Evolutionary conservation across 1,139 yeast species (phyloP), one percentile per base, ranked within the genome.

Genomic region (Hyphopichia buzzinii): DNA sequence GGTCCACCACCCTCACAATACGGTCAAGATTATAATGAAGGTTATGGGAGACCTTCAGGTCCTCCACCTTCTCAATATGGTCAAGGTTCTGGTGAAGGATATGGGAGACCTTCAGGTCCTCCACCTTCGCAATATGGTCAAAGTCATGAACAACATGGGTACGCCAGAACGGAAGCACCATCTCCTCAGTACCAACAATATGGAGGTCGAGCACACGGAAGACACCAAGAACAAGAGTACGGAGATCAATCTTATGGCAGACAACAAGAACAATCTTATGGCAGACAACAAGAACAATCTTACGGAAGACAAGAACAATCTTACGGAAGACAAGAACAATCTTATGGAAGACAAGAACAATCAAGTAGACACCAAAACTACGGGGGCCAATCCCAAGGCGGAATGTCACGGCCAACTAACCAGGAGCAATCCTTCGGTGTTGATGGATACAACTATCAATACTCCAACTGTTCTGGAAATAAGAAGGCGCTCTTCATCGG

Each of bases 401-500:
- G 36, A 47, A 55, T 17, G 54, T 54, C 21, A 55, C 53, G 51
- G 63, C 67, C 36, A 10, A 24, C 17, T 17, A 17, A 17, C 17
- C 36, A 33, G 25, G 36, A 33, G n/a, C 41, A 38, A 26, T 33
- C 39, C 8, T 35, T 35, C 27, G 41, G 39, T 8, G 39, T 33
- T 10, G 38, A 35, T 17, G 38, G 36, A 10, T 36, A 35, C 26
- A 32, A 16, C 19, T 84, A 64, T 57, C 84, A 81, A 56, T 85
- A 84, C 64, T 86, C 95, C 28, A 78, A 79, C 57, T 84, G 92
- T 68, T 61, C 76, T 1, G 95, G 95, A 14, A 67, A 68, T 34
- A 79, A 83, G 47, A 90, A 89, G 66, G 97, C 97, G 1, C 62
- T 90, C 40, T 61, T 89, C 39, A 73, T 90, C 37, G 97, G 97